Evolutionary conservation across 2,329 filamentous ascomycete species (phyloP), one percentile per base, ranked within the genome.

Genomic region (Triangularia verruculosa): DNA sequence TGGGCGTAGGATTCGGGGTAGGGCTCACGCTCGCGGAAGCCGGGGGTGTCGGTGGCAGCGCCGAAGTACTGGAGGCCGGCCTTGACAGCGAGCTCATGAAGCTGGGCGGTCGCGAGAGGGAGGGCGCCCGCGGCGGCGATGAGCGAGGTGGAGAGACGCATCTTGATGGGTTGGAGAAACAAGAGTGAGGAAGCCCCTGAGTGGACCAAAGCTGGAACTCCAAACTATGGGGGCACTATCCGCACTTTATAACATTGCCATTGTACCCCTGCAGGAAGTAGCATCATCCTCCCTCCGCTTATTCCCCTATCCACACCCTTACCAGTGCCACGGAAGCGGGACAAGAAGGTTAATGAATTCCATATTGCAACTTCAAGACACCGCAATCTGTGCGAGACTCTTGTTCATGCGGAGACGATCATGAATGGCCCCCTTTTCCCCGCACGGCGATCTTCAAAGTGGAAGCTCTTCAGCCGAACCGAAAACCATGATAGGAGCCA

Each of bases 31-130:
- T 79, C 76, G 28, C 76, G 75, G 66, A 75, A 71, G 6, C 73
- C 74, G 2, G 74, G 74, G 5, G 74, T 72, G 73, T 89, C 86
- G 28, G 86, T 86, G 2, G 86, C 86, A 1, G 86, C 82, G 61
- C 86, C 86, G 61, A 88, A 88, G 76, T 87, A 89, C 65, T 79
- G 71, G 61, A 83, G 76, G 4, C 84, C 85, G 30, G 82, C 81
- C 61, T 80, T 78, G 64, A 81, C 78, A 11, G 84, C 84, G 25
- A 82, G 76, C 47, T 77, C 71, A 68, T 84, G 74, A 13, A 86
- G 78, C 66, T 80, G 78, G 25, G 70, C 74, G 6, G 71, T 70
- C 57, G 73, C 69, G 32, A 76, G 66, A 24, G 74, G 57, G 32
- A 71, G 61, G 20, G 71, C 57, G 47, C 69, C 20, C 43, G 66